Evolutionary conservation across 2,329 filamentous ascomycete species (phyloP), one percentile per base, ranked within the genome.

Genomic region (Fusarium annulatum): DNA sequence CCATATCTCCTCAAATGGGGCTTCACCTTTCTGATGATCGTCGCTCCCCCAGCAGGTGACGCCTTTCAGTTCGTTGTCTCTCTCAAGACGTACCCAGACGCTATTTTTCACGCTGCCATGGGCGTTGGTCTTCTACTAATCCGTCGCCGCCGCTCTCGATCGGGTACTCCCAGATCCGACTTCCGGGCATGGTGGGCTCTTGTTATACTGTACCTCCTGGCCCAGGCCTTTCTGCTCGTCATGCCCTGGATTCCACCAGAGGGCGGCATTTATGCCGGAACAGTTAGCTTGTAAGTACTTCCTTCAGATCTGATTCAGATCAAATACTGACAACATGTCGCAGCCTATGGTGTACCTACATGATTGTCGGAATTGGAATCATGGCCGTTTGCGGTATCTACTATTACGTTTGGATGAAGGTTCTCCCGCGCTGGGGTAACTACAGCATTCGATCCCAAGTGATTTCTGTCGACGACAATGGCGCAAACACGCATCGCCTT

Each of bases 171-270:
- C 0, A 74, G 76, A 0, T 81, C 88, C 0, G 85, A 86, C 7
- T 93, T 92, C 79, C 83, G 82, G 14, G 87, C 89, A 1, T 93
- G 90, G 90, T 78, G 89, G 64, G 62, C 86, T 0, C 84, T 87
- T 0, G 80, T 93, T 4, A 75, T 87, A 14, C 92, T 93, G 78
- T 89, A 86, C 60, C 86, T 92, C 58, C 77, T 89, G 1, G 82
- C 90, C 1, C 88, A 92, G 53, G 63, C 90, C 0, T 93, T 90
- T 71, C 82, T 93, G 42, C 81, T 94, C 7, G 85, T 90, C 23
- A 92, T 93, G 86, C 92, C 92, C 0, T 94, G 92, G 92, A 91
- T 90, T 72, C 92, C 92, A 3, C 92, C 92, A 0, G 83, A 84
- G 2, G 86, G 84, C 1, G 92, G 92, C 0, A 83, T 84, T 0